Conservation (phyloP, 2,329 filamentous ascomycete genomes). For the Aspergillus ruber region DNA sequence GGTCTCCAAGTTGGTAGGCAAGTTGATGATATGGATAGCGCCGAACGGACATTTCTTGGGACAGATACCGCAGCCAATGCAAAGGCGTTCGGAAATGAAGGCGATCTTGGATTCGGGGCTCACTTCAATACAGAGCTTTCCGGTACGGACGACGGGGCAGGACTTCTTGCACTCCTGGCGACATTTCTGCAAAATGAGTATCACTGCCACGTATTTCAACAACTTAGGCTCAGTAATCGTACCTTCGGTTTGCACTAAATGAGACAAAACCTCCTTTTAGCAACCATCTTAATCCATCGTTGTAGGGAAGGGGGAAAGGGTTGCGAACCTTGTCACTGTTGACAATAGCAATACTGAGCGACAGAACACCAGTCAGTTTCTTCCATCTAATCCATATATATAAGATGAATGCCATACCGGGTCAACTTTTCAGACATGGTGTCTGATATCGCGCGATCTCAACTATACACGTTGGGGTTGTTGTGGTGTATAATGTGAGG, state of each 20-base stretch:
- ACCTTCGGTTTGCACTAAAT: constrained; percentile 81
- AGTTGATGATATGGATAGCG: constrained; percentile 99
- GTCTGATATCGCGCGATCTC: constrained; percentile 15
- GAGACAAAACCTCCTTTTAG: constrained; percentile 32
- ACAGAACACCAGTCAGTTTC: constrained; percentile 10
- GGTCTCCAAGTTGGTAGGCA: constrained; percentile 97
- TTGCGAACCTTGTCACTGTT: constrained; percentile 83
- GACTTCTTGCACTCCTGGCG: constrained; percentile 99
- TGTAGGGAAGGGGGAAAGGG: constrained; percentile 34
- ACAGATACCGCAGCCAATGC: constrained; percentile 98
- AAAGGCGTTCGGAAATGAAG: constrained; percentile 93
- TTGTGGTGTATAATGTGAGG: too few species aligned
- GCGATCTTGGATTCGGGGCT: constrained; percentile 81
- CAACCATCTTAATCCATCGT: constrained; percentile 13
- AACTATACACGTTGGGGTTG: neutral
- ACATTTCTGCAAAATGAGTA: constrained; percentile 65
- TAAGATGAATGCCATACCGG: constrained; percentile 55
- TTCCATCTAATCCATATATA: constrained; percentile 5
- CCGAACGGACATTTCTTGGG: constrained; percentile 98
- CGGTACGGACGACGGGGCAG: constrained; percentile 92
- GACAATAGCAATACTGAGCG: constrained; percentile 88
- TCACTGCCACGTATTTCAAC: neutral
- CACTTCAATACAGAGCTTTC: constrained; percentile 97
- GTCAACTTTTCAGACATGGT: constrained; percentile 91
- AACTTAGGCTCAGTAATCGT: constrained; percentile 17